phyloP scores from a whole-genome alignment of 2,329 filamentous ascomycete species.

The Calonectria ilicicola region DNA sequence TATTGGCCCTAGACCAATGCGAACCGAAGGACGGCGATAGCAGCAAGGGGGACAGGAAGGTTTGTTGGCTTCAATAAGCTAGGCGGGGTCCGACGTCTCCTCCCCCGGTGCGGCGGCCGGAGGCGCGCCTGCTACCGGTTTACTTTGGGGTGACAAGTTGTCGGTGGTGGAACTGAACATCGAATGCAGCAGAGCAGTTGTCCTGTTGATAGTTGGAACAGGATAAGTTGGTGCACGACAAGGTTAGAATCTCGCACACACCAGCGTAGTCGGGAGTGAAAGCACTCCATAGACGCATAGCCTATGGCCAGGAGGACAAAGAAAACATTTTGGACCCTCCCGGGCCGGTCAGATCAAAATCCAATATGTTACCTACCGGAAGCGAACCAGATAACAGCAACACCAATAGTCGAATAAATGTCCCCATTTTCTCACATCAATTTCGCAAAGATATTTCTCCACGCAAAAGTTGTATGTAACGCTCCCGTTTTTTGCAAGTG shows the following conservation, averaged over 20 bases:
- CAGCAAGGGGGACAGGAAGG: constrained; percentile 22
- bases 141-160: neutral
- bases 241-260: neutral
- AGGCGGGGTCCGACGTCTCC: constrained; percentile 5
- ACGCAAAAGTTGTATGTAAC: neutral
- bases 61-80: constrained; percentile 26
- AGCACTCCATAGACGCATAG: neutral
- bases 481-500: neutral
- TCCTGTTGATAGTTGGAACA: neutral
- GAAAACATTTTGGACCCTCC: neutral
- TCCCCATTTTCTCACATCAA: neutral
- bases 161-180: neutral
- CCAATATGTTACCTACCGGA: neutral
- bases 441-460: neutral
- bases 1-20: constrained; percentile 28
- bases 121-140: neutral
- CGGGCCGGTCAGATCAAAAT: neutral
- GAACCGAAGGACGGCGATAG: constrained; percentile 26
- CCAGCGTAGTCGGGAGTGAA: neutral
- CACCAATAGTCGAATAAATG: neutral
- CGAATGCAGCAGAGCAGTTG: neutral
- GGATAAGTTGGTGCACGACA: constrained; percentile 1
- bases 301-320: neutral
- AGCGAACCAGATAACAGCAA: too few relatives aligned
- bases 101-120: neutral